Evolutionary conservation across 352 stramenopile species (phyloP).

Genomic region (Pilasporangium apinafurcum): DNA sequence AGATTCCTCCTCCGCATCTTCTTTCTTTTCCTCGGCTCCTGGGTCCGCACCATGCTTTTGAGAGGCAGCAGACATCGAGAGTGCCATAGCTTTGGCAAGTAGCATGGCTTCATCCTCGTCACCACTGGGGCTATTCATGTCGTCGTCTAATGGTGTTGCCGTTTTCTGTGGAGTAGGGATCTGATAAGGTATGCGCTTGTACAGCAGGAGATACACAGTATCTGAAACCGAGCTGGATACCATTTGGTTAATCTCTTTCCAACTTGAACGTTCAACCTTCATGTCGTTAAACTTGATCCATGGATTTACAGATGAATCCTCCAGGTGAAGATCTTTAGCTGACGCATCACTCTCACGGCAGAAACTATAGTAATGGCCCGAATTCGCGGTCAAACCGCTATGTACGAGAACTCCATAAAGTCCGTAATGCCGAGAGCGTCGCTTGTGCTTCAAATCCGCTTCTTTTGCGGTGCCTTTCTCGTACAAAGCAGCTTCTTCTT

Average conservation of each 20-base stretch:
- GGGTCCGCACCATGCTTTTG: constrained; percentile 31
- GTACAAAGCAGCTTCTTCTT: constrained; percentile 48
- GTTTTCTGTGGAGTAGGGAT: constrained; percentile 7
- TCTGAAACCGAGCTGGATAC: constrained; percentile 81
- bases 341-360: constrained; percentile 75
- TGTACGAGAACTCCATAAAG: constrained; percentile 88
- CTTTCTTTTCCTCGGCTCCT: constrained; percentile 23
- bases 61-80: constrained; percentile 79
- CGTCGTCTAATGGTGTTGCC: constrained; percentile 6
- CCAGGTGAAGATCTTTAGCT: constrained; percentile 63
- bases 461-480: constrained; percentile 5
- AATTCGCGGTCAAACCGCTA: constrained; percentile 85
- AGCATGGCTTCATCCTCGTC: constrained; percentile 84
- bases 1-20: constrained; percentile 3
- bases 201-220: constrained; percentile 85
- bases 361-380: constrained; percentile 89
- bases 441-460: constrained; percentile 8
- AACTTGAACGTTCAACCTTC: constrained; percentile 72
- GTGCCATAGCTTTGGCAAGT: constrained; percentile 80
- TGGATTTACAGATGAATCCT: constrained; percentile 69
- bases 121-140: constrained; percentile 12
- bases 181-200: constrained; percentile 78
- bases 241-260: constrained; percentile 74
- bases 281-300: constrained; percentile 92
- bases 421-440: constrained; percentile 64